Evolutionary conservation across 768 basidiomycete genomes (phyloP).

Genomic region (Tricholomella constricta): DNA sequence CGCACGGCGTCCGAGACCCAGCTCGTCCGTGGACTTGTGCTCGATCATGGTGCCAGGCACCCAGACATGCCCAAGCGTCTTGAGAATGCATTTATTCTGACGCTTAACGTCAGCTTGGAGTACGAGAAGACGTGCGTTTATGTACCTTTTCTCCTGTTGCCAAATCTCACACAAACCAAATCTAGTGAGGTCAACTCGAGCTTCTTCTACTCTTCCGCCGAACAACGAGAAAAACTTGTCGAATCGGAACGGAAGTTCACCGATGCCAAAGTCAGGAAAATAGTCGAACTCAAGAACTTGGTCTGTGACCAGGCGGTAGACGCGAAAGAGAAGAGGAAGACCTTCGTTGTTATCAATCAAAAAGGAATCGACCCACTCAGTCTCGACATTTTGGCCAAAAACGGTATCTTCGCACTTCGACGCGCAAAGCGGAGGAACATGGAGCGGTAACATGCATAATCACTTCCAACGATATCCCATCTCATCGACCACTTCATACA

Average conservation of each 20-base stretch:
- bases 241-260: slow-evolving; percentile 95
- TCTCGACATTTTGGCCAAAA: slow-evolving; percentile 94
- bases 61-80: slow-evolving; percentile 99
- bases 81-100: slow-evolving; percentile 94
- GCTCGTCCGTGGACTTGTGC: slow-evolving; percentile 90
- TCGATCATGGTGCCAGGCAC: slow-evolving; percentile 97
- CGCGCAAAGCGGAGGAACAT: slow-evolving; percentile 98
- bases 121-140: slow-evolving; percentile 96
- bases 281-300: slow-evolving; percentile 93
- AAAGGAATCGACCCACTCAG: slow-evolving; percentile 99
- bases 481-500: slow-evolving; percentile 28
- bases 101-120: slow-evolving; percentile 95
- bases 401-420: slow-evolving; percentile 92
- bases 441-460: slow-evolving; percentile 71
- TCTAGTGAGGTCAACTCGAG: slow-evolving; percentile 96
- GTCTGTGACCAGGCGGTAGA: slow-evolving; percentile 95
- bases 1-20: slow-evolving; percentile 97
- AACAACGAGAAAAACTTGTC: slow-evolving; percentile 97
- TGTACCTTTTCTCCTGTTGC: slow-evolving; percentile 10
- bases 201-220: slow-evolving; percentile 98
- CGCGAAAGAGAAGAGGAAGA: slow-evolving; percentile 77
- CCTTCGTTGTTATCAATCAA: slow-evolving; percentile 96
- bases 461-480: slow-evolving; percentile 1
- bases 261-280: slow-evolving; percentile 93
- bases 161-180: slow-evolving; percentile 13